phyloP scores from a whole-genome alignment of 2,329 filamentous ascomycete species.

The Clonostachys solani region DNA sequence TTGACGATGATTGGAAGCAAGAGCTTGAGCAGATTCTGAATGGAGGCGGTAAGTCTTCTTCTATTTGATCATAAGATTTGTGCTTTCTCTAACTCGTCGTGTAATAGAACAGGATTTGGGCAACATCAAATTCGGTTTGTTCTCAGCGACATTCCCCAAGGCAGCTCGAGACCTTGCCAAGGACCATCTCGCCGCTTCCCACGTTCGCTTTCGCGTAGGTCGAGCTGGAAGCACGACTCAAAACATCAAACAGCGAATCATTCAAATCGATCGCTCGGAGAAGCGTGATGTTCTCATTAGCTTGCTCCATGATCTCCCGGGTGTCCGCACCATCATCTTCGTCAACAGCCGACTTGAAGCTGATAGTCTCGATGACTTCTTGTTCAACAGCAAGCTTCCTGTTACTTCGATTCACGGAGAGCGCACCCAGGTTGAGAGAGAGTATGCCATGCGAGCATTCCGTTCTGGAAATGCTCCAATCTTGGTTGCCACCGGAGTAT shows the following conservation, averaged over 20 bases:
- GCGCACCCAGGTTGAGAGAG: constrained; percentile 85
- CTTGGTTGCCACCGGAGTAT: constrained; percentile 80
- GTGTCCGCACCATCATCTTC: constrained; percentile 82
- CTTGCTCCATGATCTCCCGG: constrained; percentile 64
- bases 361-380: constrained; percentile 81
- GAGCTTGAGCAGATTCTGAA: constrained; percentile 73
- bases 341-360: constrained; percentile 76
- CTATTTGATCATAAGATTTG: constrained; percentile 1
- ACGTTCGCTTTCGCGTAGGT: constrained; percentile 80
- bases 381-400: constrained; percentile 77
- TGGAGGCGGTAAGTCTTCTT: constrained; percentile 66
- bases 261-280: constrained; percentile 57
- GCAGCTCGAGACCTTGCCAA: constrained; percentile 71
- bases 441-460: constrained; percentile 87
- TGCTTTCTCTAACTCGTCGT: constrained; percentile 12
- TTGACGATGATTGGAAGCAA: constrained; percentile 72
- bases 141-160: constrained; percentile 92
- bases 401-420: constrained; percentile 85
- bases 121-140: constrained; percentile 70
- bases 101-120: constrained; percentile 68
- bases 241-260: constrained; percentile 77
- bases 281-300: constrained; percentile 73
- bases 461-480: constrained; percentile 71
- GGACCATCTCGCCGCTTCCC: constrained; percentile 67
- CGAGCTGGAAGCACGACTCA: constrained; percentile 77